Percentiles rank a stretch among this genome's conserved stretches.
These are phyloP conservation scores for Colletotrichum tofieldiae DNA, from an alignment of 2,329 filamentous ascomycete genomes.

Conservation along the genomic window DNA sequence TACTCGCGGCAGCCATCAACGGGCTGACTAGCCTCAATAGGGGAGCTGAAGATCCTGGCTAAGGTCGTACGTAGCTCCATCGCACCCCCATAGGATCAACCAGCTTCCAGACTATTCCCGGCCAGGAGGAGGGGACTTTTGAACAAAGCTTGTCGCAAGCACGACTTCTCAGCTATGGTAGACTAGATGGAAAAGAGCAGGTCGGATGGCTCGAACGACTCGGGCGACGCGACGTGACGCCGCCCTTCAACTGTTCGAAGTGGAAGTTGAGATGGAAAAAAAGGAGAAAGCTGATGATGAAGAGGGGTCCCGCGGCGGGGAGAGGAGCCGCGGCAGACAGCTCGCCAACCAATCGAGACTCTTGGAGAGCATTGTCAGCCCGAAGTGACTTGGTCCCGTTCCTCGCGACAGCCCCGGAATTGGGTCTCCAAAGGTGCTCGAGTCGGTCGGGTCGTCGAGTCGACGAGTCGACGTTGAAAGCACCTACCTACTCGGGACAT, in stretches of 20 bases:
- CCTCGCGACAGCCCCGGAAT: constrained; percentile 26
- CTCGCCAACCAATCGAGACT: constrained; percentile 5
- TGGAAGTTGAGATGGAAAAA: constrained; percentile 21
- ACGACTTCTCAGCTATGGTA: constrained; percentile 6
- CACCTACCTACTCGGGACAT: constrained; percentile 43
- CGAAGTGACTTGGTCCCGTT: constrained; percentile 3
- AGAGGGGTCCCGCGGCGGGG: constrained; percentile 16
- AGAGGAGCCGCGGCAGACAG: constrained; percentile 6
- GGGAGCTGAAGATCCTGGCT: neutral
- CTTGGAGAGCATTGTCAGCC: neutral
- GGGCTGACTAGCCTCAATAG: constrained; percentile 9
- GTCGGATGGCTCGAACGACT: constrained; percentile 17
- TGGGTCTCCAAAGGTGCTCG: neutral
- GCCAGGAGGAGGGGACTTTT: constrained; percentile 21
- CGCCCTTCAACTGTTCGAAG: constrained; percentile 8
- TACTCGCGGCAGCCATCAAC: constrained; percentile 2
- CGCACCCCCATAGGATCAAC: neutral
- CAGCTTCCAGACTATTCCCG: constrained; percentile 10
- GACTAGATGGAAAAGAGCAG: constrained; percentile 41
- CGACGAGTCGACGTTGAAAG: constrained; percentile 24
- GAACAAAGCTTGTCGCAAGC: constrained; percentile 28
- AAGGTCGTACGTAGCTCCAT: constrained; percentile 4
- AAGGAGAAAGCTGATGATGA: constrained; percentile 14
- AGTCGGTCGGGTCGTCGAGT: neutral
- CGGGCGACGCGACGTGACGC: constrained; percentile 6